Conservation (phyloP, 306 rosid species). For the Malus sylvestris region DNA sequence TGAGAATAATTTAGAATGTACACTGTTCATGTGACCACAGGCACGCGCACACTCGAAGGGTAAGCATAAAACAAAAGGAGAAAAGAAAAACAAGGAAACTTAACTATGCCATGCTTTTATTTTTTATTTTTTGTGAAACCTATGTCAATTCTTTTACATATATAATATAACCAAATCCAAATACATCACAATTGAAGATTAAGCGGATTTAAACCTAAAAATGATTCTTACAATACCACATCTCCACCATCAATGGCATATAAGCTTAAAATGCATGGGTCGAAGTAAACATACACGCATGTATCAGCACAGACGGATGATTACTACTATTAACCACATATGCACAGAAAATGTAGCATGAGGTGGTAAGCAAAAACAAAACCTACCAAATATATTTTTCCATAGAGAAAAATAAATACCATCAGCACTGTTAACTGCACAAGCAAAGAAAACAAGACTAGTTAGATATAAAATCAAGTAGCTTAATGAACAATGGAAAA, state of each 20-base stretch:
- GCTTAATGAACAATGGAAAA: neutral
- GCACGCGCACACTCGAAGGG: neutral
- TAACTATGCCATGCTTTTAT: too few species aligned
- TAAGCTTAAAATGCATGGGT: neutral
- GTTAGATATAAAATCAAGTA: constrained; percentile 17
- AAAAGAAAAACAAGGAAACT: neutral
- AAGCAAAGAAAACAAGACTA: constrained; percentile 6
- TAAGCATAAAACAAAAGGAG: neutral
- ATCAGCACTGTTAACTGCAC: constrained; percentile 92
- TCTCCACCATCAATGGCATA: neutral
- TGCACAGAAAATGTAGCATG: neutral
- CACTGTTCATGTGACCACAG: neutral
- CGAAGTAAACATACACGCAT: neutral
- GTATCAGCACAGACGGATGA: neutral
- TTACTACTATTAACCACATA: neutral
- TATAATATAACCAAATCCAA: neutral
- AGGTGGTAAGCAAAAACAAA: constrained; percentile 2
- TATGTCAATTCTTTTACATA: neutral
- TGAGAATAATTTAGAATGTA: neutral
- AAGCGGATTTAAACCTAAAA: neutral
- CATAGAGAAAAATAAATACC: constrained; percentile 78
- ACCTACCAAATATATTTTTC: constrained; percentile 78
- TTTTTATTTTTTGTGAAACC: too few species aligned
- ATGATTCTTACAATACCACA: neutral
- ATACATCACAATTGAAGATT: neutral